phyloP scores from a whole-genome alignment of 192 early-diverging fungal species.

The Backusella tarrabulga region DNA sequence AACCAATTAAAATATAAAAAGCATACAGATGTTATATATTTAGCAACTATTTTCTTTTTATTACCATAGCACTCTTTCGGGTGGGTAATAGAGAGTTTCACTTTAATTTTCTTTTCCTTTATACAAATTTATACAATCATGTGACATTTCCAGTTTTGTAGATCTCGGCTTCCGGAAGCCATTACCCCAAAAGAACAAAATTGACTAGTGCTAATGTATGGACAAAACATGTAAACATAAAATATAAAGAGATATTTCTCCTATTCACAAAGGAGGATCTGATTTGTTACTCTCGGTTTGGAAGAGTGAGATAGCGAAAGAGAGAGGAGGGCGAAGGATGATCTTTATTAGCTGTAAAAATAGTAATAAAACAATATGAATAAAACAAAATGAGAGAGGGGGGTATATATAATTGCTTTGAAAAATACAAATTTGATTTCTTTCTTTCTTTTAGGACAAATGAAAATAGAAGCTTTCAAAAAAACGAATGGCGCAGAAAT shows the following conservation, averaged over 20 bases:
- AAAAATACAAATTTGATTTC: too few relatives aligned
- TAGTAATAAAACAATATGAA: too few relatives aligned
- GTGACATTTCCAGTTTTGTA: not conserved
- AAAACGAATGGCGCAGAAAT: not conserved
- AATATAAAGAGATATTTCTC: too few relatives aligned
- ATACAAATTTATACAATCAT: not conserved
- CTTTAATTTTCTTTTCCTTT: not conserved
- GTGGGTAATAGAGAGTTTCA: not conserved
- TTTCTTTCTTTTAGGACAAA: too few relatives aligned
- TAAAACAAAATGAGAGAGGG: not conserved
- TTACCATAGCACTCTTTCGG: not conserved
- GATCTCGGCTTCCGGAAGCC: not conserved
- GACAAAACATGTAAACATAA: too few relatives aligned
- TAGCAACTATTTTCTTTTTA: not conserved
- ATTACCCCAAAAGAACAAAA: not conserved
- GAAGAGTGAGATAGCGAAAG: not conserved
- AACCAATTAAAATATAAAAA: not conserved
- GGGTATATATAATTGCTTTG: not conserved
- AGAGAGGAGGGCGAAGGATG: not conserved
- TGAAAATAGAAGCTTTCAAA: not conserved
- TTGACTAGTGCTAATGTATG: not conserved
- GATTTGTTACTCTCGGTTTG: not conserved
- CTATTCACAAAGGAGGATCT: too few relatives aligned
- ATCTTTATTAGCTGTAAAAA: not conserved
- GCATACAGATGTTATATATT: not conserved